Evolutionary conservation across 805 yeast species (phyloP), one percentile per base, ranked within the genome.

Genomic region (Hanseniaspora clermontiae): DNA sequence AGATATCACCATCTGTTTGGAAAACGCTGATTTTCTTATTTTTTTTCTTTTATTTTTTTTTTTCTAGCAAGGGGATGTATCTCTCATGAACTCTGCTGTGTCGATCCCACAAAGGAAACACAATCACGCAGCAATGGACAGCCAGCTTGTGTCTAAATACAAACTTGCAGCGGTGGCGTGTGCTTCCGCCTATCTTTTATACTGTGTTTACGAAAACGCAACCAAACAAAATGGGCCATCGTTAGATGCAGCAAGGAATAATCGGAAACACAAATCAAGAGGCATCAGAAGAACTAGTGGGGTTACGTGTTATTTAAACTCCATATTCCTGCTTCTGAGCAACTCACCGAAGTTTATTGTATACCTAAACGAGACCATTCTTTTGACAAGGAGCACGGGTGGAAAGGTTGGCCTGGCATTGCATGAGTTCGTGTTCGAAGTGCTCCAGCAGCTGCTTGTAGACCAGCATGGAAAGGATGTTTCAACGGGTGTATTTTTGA

Each of bases 301-400:
- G 11, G 43, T 45, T 1, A 45, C 56, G 9, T 52, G 56, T 10
- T 52, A 42, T 15, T 19, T 52, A n/a, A 52, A 52, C 19, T 34
- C 32, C 31, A 19, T 45, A 1, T 40, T 52, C 9, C 40, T 43
- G 15, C 24, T 52, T 4, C 24, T 52, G 10, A 24, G 38, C 19
- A 38, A 39, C 24, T 42, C 48, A 4, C 27, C 32, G 4, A 37
- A n/a, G 7, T 52, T 52, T 24, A 39, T 52, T 3, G 4, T 7
- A 3, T 51, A 51, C 29, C 27, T 43, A 7, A 51, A 43, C 14
- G n/a, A 34, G 6, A 19, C 32, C 10, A 11, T 34, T 5, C 12
- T 1, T 9, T 20, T 34, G 40, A 3, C 31, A 12, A 17, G 11
- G 5, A 32, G 36, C 10, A 32, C 12, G 10, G 29, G 17, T 32